Conservation (phyloP, 805 yeast genomes). For the Sugiyamaella boreocaroliniensis region DNA sequence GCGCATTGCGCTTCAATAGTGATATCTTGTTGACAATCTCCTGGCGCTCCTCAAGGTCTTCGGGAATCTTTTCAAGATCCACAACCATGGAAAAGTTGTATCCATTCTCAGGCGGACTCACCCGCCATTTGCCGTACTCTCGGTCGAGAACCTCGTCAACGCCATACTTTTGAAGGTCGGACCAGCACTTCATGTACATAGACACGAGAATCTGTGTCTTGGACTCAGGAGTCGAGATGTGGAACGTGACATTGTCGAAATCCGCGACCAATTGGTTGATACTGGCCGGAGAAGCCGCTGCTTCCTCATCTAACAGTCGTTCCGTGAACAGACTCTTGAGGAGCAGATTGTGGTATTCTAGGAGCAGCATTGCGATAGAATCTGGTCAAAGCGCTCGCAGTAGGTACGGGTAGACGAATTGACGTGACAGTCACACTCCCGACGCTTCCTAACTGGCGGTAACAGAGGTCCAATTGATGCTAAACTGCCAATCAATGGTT, state of each 20-base stretch:
- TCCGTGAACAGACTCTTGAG: conserved; percentile 75
- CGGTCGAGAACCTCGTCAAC: conserved; percentile 36
- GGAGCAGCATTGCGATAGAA: conserved; percentile 60
- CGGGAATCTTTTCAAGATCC: conserved; percentile 44
- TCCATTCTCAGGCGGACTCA: conserved; percentile 57
- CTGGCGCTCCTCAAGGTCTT: conserved; percentile 40
- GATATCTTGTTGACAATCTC: conserved; percentile 59
- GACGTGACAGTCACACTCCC: no score
- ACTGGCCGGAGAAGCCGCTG: conserved; percentile 35
- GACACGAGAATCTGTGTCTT: conserved; percentile 61
- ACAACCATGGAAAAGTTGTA: conserved; percentile 73
- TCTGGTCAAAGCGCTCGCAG: neutral
- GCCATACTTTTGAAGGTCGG: conserved; percentile 64
- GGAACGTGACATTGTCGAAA: conserved; percentile 93
- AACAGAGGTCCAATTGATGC: neutral
- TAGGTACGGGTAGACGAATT: no score
- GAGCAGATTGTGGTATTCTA: conserved; percentile 77
- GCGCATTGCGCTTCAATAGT: conserved; percentile 71
- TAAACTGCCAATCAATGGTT: neutral
- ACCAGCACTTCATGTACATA: conserved; percentile 68
- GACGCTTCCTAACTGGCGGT: neutral
- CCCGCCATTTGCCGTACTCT: conserved; percentile 45
- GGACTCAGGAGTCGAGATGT: conserved; percentile 78
- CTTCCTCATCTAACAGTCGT: conserved; percentile 47
- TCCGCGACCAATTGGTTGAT: conserved; percentile 88